phyloP scores from a whole-genome alignment of 2,329 filamentous ascomycete genomes.

The Penicillium digitatum region DNA sequence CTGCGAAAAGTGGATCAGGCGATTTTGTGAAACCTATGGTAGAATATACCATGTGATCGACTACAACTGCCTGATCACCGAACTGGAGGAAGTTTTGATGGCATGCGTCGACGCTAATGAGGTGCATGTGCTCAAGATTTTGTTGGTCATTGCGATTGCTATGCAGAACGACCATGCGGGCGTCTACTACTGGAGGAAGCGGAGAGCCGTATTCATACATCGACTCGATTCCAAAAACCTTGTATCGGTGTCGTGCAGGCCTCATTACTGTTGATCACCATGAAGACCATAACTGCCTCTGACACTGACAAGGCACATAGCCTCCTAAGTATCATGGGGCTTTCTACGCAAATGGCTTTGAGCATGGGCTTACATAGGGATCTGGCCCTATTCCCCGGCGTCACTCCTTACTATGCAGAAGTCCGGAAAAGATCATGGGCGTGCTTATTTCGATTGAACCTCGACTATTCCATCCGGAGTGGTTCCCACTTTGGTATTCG shows the following conservation, averaged over 20 bases:
- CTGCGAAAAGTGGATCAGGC: neutral
- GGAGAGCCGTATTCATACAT: neutral
- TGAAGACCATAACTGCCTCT: neutral
- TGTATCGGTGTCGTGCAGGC: neutral
- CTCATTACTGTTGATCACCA: neutral
- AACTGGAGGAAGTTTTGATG: neutral
- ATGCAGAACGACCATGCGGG: neutral
- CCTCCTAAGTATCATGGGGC: neutral
- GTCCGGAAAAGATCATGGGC: neutral
- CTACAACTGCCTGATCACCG: neutral
- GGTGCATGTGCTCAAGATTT: neutral
- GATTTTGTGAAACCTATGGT: neutral
- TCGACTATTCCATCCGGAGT: neutral
- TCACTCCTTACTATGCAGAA: neutral
- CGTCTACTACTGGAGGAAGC: neutral
- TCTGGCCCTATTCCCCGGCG: neutral
- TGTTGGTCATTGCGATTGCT: neutral
- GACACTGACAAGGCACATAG: neutral
- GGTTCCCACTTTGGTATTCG: neutral
- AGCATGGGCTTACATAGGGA: neutral
- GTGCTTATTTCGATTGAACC: neutral
- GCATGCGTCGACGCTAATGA: neutral
- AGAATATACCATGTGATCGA: neutral
- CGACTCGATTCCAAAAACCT: neutral
- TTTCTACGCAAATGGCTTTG: neutral